Evolutionary conservation across 2,329 filamentous ascomycete species (phyloP).

Genomic region (Neophaeococcomyces aloes): DNA sequence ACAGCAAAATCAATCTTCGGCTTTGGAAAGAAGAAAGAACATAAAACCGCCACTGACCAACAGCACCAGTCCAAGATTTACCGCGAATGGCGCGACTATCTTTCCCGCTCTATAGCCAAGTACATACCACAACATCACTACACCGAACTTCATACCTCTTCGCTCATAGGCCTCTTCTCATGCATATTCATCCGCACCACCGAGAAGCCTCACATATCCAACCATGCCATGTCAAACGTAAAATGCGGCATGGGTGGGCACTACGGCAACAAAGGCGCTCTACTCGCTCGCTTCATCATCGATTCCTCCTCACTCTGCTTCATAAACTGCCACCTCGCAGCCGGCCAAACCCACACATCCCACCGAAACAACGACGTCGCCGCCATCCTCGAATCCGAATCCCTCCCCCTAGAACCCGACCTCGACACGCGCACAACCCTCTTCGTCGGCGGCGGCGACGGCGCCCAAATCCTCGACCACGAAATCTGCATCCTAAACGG

Average conservation of each 20-base stretch:
- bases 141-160: conserved; percentile 74
- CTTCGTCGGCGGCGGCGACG: conserved; percentile 86
- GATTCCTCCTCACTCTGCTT: conserved; percentile 94
- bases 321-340: conserved; percentile 93
- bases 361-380: conserved; percentile 88
- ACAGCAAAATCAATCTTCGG: conserved; percentile 92
- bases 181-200: conserved; percentile 86
- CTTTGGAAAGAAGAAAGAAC: conserved; percentile 68
- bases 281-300: conserved; percentile 81
- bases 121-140: conserved; percentile 70
- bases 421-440: conserved; percentile 59
- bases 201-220: conserved; percentile 63
- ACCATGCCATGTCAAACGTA: conserved; percentile 69
- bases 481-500: conserved; percentile 96
- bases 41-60: conserved; percentile 60
- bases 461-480: conserved; percentile 88
- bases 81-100: conserved; percentile 86
- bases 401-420: conserved; percentile 64
- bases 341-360: conserved; percentile 80
- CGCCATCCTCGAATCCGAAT: conserved; percentile 68
- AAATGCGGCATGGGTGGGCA: conserved; percentile 93
- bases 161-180: conserved; percentile 87
- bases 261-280: conserved; percentile 92
- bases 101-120: conserved; percentile 72
- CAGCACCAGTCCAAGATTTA: conserved; percentile 97